These are phyloP conservation scores for Darksidea phi DNA, from an alignment of 495 filamentous ascomycete species.

Conservation along the genomic window DNA sequence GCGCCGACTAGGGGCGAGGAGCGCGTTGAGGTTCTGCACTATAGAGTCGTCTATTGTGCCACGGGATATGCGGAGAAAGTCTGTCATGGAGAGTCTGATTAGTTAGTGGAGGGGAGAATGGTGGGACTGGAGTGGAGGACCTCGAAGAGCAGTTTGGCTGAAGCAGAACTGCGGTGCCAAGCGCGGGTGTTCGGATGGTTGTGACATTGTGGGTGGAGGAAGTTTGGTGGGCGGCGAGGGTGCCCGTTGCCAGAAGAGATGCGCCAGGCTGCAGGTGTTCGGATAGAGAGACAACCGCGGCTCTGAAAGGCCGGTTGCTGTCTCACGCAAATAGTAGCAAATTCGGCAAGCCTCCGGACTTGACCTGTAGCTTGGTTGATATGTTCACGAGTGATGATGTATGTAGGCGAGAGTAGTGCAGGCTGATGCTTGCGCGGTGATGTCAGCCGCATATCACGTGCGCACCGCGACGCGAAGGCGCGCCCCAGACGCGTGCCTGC, in stretches of 20 bases:
- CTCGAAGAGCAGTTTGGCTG: constrained; percentile 77
- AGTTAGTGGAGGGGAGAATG: constrained; percentile 17
- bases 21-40: constrained; percentile 86
- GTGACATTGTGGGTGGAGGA: constrained; percentile 55
- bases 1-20: constrained; percentile 68
- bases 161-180: constrained; percentile 93
- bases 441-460: constrained; percentile 1
- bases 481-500: constrained; percentile 22
- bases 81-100: constrained; percentile 49
- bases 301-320: too few relatives aligned
- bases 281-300: too few relatives aligned
- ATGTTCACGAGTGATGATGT: neutral
- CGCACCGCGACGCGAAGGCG: neutral
- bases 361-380: too few relatives aligned
- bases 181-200: constrained; percentile 56
- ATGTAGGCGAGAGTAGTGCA: neutral
- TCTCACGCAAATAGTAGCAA: neutral
- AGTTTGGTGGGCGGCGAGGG: constrained; percentile 9
- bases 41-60: constrained; percentile 89
- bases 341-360: neutral
- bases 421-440: neutral
- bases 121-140: constrained; percentile 48
- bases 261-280: constrained; percentile 33
- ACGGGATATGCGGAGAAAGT: constrained; percentile 89
- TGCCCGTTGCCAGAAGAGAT: constrained; percentile 37